A percentile compares a stretch with the other conserved stretches of the same genome.
Conservation (phyloP, 768 basidiomycete species). For the Psilocybe sp. region DNA sequence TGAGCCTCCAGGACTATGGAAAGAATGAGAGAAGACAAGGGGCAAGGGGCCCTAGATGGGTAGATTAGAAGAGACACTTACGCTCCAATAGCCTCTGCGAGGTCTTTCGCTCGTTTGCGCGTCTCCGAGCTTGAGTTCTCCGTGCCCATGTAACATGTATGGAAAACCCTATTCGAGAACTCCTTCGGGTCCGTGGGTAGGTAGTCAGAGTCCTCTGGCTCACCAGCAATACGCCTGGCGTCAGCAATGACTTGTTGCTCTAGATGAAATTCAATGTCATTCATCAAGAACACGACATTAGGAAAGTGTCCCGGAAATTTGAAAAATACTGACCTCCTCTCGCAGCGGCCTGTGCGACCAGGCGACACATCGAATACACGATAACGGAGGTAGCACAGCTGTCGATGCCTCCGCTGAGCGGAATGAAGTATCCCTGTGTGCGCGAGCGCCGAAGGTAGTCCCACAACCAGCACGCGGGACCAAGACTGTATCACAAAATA, state of each 20-base stretch:
- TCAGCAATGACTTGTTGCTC: slow-evolving; percentile 87
- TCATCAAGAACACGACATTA: not conserved
- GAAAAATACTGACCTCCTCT: slow-evolving; percentile 54
- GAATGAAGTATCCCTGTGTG: slow-evolving; percentile 93
- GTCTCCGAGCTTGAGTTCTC: slow-evolving; percentile 93
- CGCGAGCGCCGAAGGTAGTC: slow-evolving; percentile 94
- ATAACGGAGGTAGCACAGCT: slow-evolving; percentile 97
- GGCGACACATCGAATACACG: slow-evolving; percentile 93
- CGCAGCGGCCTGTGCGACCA: slow-evolving; percentile 77
- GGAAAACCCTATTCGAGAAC: slow-evolving; percentile 84
- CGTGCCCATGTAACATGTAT: slow-evolving; percentile 99
- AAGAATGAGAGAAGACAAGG: no score
- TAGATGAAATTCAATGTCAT: slow-evolving; percentile 20
- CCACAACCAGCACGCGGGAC: slow-evolving; percentile 99
- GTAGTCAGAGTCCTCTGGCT: slow-evolving; percentile 78
- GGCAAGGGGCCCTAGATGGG: no score
- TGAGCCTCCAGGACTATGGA: no score
- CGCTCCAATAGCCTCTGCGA: slow-evolving; percentile 90
- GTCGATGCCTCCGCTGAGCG: slow-evolving; percentile 94
- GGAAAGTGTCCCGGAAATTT: not conserved
- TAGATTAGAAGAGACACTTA: slow-evolving; percentile 24
- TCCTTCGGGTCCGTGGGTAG: slow-evolving; percentile 85
- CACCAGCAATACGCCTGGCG: slow-evolving; percentile 85
- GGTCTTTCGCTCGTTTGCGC: slow-evolving; percentile 77
- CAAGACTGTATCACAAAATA: slow-evolving; percentile 52